Evolutionary conservation across 2,329 filamentous ascomycete species (phyloP).

Genomic region (Capronia americana): DNA sequence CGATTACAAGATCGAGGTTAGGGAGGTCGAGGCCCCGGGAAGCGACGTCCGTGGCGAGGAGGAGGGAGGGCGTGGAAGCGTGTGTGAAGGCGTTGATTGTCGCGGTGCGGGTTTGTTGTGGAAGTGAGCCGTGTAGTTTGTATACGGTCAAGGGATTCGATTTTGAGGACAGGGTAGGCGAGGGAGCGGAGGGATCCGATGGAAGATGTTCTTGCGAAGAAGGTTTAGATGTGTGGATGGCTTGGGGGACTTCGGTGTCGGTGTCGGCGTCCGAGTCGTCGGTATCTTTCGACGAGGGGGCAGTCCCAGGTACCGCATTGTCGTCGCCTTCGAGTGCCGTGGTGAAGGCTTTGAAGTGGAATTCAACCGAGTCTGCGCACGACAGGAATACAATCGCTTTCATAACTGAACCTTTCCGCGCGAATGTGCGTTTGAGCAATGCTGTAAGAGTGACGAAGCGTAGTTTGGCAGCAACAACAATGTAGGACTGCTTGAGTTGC

Average conservation of each 20-base stretch:
- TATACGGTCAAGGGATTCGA: slow-evolving; percentile 81
- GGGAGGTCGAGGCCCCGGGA: slow-evolving; percentile 94
- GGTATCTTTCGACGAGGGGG: background rate
- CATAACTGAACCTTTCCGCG: slow-evolving; percentile 88
- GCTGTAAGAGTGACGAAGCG: slow-evolving; percentile 86
- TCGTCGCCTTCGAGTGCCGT: slow-evolving; percentile 41
- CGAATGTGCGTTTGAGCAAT: slow-evolving; percentile 84
- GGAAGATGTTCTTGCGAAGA: background rate
- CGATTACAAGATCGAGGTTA: slow-evolving; percentile 91
- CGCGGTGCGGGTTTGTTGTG: slow-evolving; percentile 83
- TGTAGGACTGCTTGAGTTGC: slow-evolving; percentile 91
- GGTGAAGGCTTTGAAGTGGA: slow-evolving; percentile 85
- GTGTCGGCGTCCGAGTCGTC: slow-evolving; percentile 12
- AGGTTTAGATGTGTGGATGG: background rate
- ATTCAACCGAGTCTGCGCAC: slow-evolving; percentile 95
- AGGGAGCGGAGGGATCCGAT: slow-evolving; percentile 61
- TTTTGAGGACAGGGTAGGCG: slow-evolving; percentile 74
- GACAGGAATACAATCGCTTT: slow-evolving; percentile 97
- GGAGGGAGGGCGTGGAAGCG: slow-evolving; percentile 75
- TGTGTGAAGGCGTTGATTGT: slow-evolving; percentile 81
- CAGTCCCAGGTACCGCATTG: slow-evolving; percentile 37
- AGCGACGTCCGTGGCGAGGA: slow-evolving; percentile 94
- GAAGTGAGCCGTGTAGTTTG: slow-evolving; percentile 88
- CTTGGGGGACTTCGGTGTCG: slow-evolving; percentile 29
- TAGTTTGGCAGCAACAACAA: slow-evolving; percentile 85